Evolutionary conservation across 2,329 filamentous ascomycete genomes (phyloP).

Genomic region (Aspergillus ochraceus): DNA sequence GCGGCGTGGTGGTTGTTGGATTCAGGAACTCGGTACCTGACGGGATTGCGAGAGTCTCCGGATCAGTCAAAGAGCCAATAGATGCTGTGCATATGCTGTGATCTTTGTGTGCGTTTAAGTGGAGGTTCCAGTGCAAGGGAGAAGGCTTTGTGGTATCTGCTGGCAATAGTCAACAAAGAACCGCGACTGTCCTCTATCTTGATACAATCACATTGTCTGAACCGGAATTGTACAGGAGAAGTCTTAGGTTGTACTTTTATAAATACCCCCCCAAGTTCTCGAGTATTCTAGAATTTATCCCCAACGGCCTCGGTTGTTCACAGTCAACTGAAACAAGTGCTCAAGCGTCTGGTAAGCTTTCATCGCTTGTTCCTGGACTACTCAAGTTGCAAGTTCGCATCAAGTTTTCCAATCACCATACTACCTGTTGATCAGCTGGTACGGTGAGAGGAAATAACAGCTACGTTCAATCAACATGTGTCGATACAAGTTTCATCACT

Average conservation of each 20-base stretch:
- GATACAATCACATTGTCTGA: neutral
- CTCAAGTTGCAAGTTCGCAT: too few relatives aligned
- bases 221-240: neutral
- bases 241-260: neutral
- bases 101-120: too few relatives aligned
- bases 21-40: constrained; percentile 33
- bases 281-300: too few relatives aligned
- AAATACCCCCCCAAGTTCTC: neutral
- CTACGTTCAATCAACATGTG: constrained; percentile 21
- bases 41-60: constrained; percentile 9
- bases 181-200: neutral
- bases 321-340: too few relatives aligned
- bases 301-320: too few relatives aligned
- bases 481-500: constrained; percentile 27
- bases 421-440: neutral
- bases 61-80: neutral
- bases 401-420: neutral
- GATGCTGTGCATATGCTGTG: too few relatives aligned
- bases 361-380: too few relatives aligned
- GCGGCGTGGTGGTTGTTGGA: constrained; percentile 39
- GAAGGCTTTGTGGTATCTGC: too few relatives aligned
- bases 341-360: too few relatives aligned
- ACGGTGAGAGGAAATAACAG: too few relatives aligned
- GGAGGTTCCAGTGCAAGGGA: too few relatives aligned
- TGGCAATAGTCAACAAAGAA: neutral